Base-by-base conservation (phyloP, 441 rosid species). In the Jatropha podagrica region DNA sequence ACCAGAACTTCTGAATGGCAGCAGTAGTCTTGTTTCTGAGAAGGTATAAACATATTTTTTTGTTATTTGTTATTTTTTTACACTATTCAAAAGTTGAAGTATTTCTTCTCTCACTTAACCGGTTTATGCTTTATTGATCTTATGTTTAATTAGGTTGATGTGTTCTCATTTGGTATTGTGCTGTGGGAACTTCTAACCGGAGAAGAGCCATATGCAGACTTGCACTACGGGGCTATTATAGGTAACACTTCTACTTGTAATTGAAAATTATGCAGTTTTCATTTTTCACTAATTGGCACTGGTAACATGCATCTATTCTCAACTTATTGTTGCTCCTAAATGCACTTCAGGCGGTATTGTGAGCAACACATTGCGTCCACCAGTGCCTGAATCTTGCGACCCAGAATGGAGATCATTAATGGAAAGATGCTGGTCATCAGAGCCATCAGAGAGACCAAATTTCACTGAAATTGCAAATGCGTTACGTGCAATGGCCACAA, bases 341-440 rank as follows among this genome's bases (percentile, higher is more conserved):
- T 67, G 65, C 12, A 42, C 3, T 73, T 46, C 76, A 90, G 91
- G 92, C 54, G 95, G 95, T 71, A 87, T 90, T 2, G 92, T 88
- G 72, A 87, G 84, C 88, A 88, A 90, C 72, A 88, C 90, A n/a
- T 79, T 90, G 81, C 82, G 91, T 71, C 91, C 95, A 7, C 77
- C 79, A 0, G 84, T 90, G 78, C 95, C 90, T 0, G 89, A 82
- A 62, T 78, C 80, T 48, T 88, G 90, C 64, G 89, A 88, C 62
- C 76, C 81, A 0, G 90, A 85, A 13, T 88, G 95, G 95, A 86
- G 77, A 80, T 84, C 84, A 20, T 78, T 90, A 77, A 90, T 88
- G 92, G 95, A 88, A 78, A 84, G 89, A 54, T 90, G 92, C 74
- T 90, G 92, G 92, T 83, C 92, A 18, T 32, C 91, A 1, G 95